These are phyloP conservation scores for Collybiopsis luxurians DNA, from an alignment of 768 basidiomycete species.

Conservation along the genomic window DNA sequence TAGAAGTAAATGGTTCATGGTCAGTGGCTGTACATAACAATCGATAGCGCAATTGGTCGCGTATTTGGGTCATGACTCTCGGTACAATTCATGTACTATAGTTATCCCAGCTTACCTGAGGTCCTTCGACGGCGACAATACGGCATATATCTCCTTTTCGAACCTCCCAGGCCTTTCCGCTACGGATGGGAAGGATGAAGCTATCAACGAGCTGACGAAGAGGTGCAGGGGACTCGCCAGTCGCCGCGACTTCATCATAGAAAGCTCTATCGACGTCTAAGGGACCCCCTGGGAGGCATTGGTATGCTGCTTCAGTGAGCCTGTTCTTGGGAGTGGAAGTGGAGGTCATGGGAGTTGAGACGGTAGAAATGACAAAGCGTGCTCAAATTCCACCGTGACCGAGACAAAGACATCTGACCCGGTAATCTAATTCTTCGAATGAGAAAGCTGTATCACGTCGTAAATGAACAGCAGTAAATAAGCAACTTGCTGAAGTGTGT, in stretches of 20 bases:
- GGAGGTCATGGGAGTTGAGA: background rate
- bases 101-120: constrained; percentile 19
- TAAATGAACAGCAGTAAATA: too few species aligned
- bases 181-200: constrained; percentile 17
- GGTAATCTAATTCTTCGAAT: too few species aligned
- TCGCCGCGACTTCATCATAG: constrained; percentile 15
- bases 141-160: constrained; percentile 17
- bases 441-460: too few species aligned
- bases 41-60: too few species aligned
- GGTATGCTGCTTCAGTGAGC: constrained; percentile 16
- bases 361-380: too few species aligned
- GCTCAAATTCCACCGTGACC: too few species aligned
- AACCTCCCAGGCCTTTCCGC: constrained; percentile 18
- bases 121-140: constrained; percentile 19
- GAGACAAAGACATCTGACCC: too few species aligned
- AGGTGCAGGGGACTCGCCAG: background rate
- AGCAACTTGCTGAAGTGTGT: too few species aligned
- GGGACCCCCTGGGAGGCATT: constrained; percentile 9
- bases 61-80: too few species aligned
- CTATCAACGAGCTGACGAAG: constrained; percentile 14
- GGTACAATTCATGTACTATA: too few species aligned
- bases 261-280: constrained; percentile 16
- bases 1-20: too few species aligned
- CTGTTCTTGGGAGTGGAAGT: background rate
- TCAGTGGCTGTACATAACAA: too few species aligned